Evolutionary conservation across 139 green algal genomes (phyloP).

Genomic region (Yamagishiella unicocca): DNA sequence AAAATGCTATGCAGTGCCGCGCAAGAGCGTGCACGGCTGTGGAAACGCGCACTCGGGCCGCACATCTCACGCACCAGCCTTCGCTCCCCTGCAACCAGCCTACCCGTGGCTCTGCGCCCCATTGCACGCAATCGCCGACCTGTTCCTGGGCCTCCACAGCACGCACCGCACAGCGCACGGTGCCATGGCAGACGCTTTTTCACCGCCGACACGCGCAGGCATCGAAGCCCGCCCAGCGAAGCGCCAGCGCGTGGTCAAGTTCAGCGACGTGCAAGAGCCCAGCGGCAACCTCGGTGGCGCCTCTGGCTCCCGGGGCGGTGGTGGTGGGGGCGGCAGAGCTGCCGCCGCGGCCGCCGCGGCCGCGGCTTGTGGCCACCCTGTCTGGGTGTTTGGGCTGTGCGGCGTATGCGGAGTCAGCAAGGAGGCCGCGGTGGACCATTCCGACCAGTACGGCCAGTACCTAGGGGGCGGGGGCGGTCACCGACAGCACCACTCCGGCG

Average conservation of each 20-base stretch:
- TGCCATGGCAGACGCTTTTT: no score
- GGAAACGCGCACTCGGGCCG: no score
- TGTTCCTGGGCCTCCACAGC: no score
- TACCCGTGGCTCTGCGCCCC: no score
- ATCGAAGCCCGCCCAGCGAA: not conserved
- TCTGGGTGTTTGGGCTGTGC: slow-evolving; percentile 46
- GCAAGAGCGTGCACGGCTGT: no score
- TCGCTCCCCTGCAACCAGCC: no score
- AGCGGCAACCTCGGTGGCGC: no score
- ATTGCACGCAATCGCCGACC: no score
- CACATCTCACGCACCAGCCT: no score
- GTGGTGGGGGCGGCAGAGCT: not conserved
- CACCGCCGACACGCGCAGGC: no score
- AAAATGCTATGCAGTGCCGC: no score
- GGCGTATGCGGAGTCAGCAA: slow-evolving; percentile 38
- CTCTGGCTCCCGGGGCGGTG: not conserved
- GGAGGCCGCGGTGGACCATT: not conserved
- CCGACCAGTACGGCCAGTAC: slow-evolving; percentile 6
- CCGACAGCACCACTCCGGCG: not conserved
- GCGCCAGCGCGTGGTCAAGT: not conserved
- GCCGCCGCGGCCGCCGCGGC: not conserved
- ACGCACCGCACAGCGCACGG: no score
- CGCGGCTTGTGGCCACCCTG: slow-evolving; percentile 11
- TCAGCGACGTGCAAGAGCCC: not conserved
- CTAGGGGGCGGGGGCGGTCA: not conserved